Conservation (phyloP, 2,329 filamentous ascomycete species). For the Monosporascus sp. region DNA sequence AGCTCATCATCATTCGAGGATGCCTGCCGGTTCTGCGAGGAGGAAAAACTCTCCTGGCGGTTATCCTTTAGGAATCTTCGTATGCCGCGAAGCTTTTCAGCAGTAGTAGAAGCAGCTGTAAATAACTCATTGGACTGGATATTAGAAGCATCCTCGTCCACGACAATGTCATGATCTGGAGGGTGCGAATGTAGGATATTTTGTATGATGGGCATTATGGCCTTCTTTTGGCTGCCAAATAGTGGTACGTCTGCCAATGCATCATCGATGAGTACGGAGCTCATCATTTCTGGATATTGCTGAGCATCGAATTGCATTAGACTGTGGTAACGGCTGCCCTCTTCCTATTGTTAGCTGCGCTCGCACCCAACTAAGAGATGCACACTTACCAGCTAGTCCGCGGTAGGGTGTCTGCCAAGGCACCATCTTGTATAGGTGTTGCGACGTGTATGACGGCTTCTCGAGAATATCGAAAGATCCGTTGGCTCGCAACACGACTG, state of each 20-base stretch:
- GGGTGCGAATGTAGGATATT: conserved; percentile 32
- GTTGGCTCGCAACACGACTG: conserved; percentile 54
- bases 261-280: conserved; percentile 48
- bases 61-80: conserved; percentile 30
- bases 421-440: conserved; percentile 54
- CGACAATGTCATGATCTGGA: conserved; percentile 27
- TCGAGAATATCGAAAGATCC: conserved; percentile 58
- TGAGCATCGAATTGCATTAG: conserved; percentile 54
- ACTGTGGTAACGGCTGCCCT: conserved; percentile 45
- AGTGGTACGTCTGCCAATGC: conserved; percentile 49
- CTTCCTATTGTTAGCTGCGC: conserved; percentile 30
- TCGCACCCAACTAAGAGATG: background rate
- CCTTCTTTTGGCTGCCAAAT: conserved; percentile 47
- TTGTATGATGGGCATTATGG: conserved; percentile 37
- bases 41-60: conserved; percentile 6
- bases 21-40: conserved; percentile 9
- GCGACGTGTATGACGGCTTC: conserved; percentile 51
- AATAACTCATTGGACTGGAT: conserved; percentile 36
- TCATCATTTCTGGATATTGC: conserved; percentile 47
- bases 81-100: conserved; percentile 44
- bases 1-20: conserved; percentile 15
- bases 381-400: conserved; percentile 43
- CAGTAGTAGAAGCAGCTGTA: conserved; percentile 33
- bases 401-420: conserved; percentile 57
- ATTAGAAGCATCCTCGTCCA: conserved; percentile 31